Percentiles rank a stretch among this genome's conserved stretches.
These are phyloP conservation scores for Mycena pura DNA, from an alignment of 768 basidiomycete species.

Conservation along the genomic window DNA sequence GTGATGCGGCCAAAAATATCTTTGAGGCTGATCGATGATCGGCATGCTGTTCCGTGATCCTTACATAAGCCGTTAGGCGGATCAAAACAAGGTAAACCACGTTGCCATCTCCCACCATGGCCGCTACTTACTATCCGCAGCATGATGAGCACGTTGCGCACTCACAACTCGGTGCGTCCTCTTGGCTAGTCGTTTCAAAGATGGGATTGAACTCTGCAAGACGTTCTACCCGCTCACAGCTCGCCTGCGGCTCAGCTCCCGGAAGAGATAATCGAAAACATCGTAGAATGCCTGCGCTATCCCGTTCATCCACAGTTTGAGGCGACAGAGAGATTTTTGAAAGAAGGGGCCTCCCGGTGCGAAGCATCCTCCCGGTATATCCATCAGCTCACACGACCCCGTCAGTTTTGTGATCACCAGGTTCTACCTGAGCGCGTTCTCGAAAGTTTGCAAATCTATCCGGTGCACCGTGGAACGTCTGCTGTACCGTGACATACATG, in stretches of 20 bases:
- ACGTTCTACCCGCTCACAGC: neutral
- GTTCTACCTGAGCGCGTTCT: slow-evolving; percentile 34
- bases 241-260: slow-evolving; percentile 29
- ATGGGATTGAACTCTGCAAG: too few relatives aligned
- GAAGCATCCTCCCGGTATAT: slow-evolving; percentile 18
- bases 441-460: slow-evolving; percentile 30
- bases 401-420: slow-evolving; percentile 31
- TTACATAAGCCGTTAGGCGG: too few relatives aligned
- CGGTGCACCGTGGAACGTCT: slow-evolving; percentile 31
- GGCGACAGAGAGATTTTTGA: slow-evolving; percentile 24
- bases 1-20: too few relatives aligned
- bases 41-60: too few relatives aligned
- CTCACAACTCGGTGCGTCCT: too few relatives aligned
- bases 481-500: slow-evolving; percentile 37
- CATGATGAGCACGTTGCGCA: too few relatives aligned
- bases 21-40: too few relatives aligned
- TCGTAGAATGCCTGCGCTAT: slow-evolving; percentile 31
- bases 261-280: slow-evolving; percentile 33
- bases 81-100: too few relatives aligned
- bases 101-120: too few relatives aligned
- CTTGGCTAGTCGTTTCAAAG: too few relatives aligned
- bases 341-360: slow-evolving; percentile 10
- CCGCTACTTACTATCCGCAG: too few relatives aligned
- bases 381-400: neutral
- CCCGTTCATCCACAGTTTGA: slow-evolving; percentile 25